Percentiles rank a stretch among this genome's conserved stretches.
Evolutionary conservation across 2,329 filamentous ascomycete genomes (phyloP).

Genomic region (Hymenoscyphus albidus): DNA sequence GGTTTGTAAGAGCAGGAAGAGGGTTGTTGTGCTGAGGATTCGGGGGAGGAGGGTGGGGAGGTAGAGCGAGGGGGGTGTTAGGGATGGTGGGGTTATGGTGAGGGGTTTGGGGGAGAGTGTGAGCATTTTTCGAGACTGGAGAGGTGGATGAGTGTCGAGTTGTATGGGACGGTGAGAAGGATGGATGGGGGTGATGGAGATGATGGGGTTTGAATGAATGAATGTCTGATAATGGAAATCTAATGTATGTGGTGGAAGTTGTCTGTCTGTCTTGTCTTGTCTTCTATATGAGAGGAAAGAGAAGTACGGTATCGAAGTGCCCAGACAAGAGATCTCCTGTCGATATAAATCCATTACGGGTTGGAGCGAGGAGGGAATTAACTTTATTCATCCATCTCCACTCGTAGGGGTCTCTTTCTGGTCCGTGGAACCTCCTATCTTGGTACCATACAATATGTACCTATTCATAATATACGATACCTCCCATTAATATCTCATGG

Average conservation of each 20-base stretch:
- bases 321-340: neutral
- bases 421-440: no score
- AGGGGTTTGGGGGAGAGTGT: neutral
- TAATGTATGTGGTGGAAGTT: no score
- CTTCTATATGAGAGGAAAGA: neutral
- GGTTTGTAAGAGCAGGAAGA: constrained; percentile 8
- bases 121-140: neutral
- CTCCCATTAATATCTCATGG: no score
- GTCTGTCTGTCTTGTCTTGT: no score
- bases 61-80: neutral
- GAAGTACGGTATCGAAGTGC: neutral
- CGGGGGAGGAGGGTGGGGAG: neutral
- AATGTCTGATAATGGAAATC: no score
- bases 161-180: no score
- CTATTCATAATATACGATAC: no score
- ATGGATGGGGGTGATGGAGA: no score
- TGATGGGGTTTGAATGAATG: no score
- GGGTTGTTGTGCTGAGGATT: constrained; percentile 21
- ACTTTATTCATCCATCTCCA: neutral
- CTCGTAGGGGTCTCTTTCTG: neutral
- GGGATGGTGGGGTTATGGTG: constrained; percentile 8
- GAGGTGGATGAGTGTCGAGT: neutral
- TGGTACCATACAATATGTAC: no score
- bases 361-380: no score
- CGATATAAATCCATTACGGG: no score